Evolutionary conservation across 441 rosid species (phyloP).

Genomic region (Euphorbia schlechtendalii): DNA sequence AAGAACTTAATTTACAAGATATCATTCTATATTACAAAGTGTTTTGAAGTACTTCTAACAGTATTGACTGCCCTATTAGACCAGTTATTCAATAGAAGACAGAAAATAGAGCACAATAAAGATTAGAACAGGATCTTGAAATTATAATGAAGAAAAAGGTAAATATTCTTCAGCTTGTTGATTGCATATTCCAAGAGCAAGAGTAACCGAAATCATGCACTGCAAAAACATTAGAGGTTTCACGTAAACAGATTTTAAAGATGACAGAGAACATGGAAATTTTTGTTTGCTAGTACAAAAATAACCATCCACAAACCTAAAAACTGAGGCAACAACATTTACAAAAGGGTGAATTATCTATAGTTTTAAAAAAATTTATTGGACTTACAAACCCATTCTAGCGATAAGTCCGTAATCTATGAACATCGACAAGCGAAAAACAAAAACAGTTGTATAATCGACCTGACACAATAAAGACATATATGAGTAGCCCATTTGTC

Average conservation of each 20-base stretch:
- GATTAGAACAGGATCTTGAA: background rate
- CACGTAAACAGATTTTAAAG: background rate
- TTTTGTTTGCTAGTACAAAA: background rate
- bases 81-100: background rate
- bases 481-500: background rate
- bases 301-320: background rate
- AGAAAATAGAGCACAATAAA: background rate
- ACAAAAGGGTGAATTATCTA: background rate
- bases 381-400: conserved; percentile 95
- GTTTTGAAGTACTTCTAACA: background rate
- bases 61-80: background rate
- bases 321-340: background rate
- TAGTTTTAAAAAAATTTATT: background rate
- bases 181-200: background rate
- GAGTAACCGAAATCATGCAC: background rate
- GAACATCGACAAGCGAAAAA: conserved; percentile 90
- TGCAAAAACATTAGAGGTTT: background rate
- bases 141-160: background rate
- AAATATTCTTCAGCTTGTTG: background rate
- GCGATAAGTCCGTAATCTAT: conserved; percentile 91
- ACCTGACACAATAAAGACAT: conserved; percentile 49
- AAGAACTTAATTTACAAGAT: conserved; percentile 1
- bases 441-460: conserved; percentile 80
- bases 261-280: background rate
- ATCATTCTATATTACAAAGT: background rate